Conservation (phyloP, 352 stramenopile genomes). For the Saprolegnia parasitica region DNA sequence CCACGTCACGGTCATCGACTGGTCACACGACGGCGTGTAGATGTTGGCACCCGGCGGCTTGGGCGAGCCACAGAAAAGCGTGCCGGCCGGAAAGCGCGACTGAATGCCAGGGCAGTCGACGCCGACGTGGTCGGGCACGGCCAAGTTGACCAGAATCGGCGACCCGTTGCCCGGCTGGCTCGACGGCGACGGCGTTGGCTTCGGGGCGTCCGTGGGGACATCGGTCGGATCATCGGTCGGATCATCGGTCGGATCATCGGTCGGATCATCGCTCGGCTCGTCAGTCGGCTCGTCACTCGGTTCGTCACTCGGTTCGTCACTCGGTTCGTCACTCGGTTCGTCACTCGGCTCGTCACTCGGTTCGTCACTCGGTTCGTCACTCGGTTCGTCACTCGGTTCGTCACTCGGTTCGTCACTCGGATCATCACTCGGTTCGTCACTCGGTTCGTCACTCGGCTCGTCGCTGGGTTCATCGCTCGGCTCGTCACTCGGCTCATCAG, state of each 20-base stretch:
- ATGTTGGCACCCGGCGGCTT: conserved; percentile 1
- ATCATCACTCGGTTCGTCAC: background rate
- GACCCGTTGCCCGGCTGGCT: too few species aligned
- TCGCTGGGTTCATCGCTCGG: background rate
- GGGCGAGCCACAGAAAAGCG: conserved; percentile 7
- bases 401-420: background rate
- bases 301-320: too few species aligned
- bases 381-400: too few species aligned
- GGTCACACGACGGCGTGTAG: conserved; percentile 4
- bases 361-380: too few species aligned
- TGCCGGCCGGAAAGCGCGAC: background rate
- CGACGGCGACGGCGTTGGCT: too few species aligned
- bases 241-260: too few species aligned
- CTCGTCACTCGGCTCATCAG: background rate
- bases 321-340: too few species aligned
- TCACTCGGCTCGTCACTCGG: too few species aligned
- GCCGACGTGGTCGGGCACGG: background rate
- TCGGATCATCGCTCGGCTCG: too few species aligned
- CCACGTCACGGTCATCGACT: background rate
- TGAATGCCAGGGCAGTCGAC: conserved; percentile 16
- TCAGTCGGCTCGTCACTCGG: too few species aligned
- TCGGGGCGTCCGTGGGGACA: too few species aligned
- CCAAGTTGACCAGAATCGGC: conserved; percentile 7
- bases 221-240: too few species aligned
- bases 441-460: background rate